Evolutionary conservation across 202 grass and related monocot species (phyloP).

Genomic region (Saccharum hybrid): DNA sequence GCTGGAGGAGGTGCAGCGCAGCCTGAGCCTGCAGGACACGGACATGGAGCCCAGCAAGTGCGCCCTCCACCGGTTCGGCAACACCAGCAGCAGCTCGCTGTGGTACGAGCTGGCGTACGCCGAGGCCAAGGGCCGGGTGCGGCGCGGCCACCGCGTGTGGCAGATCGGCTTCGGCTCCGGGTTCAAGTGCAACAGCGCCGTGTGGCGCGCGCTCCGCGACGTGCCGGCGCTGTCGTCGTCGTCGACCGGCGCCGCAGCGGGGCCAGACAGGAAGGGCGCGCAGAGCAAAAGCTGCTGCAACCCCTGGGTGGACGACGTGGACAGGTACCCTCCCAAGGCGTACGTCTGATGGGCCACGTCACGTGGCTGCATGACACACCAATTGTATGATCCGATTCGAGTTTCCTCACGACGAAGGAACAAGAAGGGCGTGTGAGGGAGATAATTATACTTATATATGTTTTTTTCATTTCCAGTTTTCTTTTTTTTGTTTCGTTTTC

Average conservation of each 20-base stretch:
- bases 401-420: conserved; percentile 23
- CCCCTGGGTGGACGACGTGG: conserved; percentile 80
- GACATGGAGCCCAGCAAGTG: conserved; percentile 90
- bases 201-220: conserved; percentile 82
- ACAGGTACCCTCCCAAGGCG: conserved; percentile 73
- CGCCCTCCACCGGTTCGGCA: conserved; percentile 83
- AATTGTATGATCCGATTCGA: conserved; percentile 47
- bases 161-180: conserved; percentile 94
- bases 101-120: conserved; percentile 97
- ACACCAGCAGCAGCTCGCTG: conserved; percentile 97
- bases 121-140: conserved; percentile 89
- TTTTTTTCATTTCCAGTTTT: not conserved
- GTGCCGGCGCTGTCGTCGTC: conserved; percentile 54
- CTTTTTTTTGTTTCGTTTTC: not conserved
- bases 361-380: conserved; percentile 1
- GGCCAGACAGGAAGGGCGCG: not conserved
- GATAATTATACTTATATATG: not conserved
- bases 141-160: conserved; percentile 81
- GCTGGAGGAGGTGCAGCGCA: conserved; percentile 84
- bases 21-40: conserved; percentile 55
- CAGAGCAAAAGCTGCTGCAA: conserved; percentile 52
- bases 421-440: not conserved
- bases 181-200: conserved; percentile 98
- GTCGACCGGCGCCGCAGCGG: not conserved
- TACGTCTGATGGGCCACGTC: conserved; percentile 34